These are phyloP conservation scores for Curvularia lunata DNA, from an alignment of 2,329 filamentous ascomycete genomes.

Conservation along the genomic window DNA sequence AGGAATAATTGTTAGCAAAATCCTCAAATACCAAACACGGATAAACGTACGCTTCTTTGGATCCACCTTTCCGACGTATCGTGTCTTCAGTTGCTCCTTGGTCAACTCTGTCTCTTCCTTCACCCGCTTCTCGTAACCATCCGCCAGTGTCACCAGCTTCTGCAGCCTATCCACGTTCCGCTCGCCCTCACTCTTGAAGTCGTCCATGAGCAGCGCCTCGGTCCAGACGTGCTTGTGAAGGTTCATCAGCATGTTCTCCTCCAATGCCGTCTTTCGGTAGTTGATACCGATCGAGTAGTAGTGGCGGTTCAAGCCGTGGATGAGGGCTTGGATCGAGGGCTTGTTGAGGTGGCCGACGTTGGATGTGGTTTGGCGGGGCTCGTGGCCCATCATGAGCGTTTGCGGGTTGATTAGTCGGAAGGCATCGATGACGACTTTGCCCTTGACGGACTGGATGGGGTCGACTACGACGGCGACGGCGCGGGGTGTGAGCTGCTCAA, in stretches of 20 bases:
- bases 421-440: constrained; percentile 98
- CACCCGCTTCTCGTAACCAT: constrained; percentile 97
- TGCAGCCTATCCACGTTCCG: constrained; percentile 89
- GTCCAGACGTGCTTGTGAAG: constrained; percentile 99
- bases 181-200: constrained; percentile 83
- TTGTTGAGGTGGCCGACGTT: constrained; percentile 99
- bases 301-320: constrained; percentile 96
- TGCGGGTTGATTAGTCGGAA: constrained; percentile 99
- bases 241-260: constrained; percentile 99
- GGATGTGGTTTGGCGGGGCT: constrained; percentile 95
- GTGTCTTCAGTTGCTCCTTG: constrained; percentile 96
- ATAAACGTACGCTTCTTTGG: constrained; percentile 83
- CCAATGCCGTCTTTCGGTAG: constrained; percentile 94
- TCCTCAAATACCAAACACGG: background rate
- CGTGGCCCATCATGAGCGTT: constrained; percentile 95
- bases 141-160: constrained; percentile 83
- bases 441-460: constrained; percentile 98
- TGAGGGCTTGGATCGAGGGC: constrained; percentile 98
- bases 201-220: constrained; percentile 94
- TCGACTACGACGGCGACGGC: constrained; percentile 98
- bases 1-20: constrained; percentile 25
- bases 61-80: constrained; percentile 98
- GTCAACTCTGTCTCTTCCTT: constrained; percentile 98
- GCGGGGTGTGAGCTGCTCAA: constrained; percentile 95
- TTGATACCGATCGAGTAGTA: constrained; percentile 99